Base-by-base conservation (phyloP, 2,329 filamentous ascomycete genomes). In the Aspergillus sp. region DNA sequence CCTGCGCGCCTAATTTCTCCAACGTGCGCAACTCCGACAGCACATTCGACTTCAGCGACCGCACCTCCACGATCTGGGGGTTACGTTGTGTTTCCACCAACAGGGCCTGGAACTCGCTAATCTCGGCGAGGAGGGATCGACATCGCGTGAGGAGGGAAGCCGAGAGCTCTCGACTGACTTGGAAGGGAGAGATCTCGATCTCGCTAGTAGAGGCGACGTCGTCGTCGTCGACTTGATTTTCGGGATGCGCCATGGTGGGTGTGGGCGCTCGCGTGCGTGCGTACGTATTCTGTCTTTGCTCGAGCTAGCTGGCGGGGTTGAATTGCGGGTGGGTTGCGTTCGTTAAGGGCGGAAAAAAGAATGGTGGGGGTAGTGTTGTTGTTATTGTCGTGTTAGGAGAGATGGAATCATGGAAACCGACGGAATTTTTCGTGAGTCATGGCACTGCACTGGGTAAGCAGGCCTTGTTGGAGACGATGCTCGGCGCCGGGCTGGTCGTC, bases 31-130 rank as follows among this genome's bases (percentile, higher is more conserved):
- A 67, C 64, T 86, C 83, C 2, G 81, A 75, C 42, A 78, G 70
- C 3, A 85, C 70, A 15, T 75, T 79, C 10, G 76, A 78, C 42
- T 77, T 80, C 62, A 85, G 82, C 27, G 79, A 77, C 10, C 82
- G 77, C 50, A 83, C 69, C 62, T 85, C 83, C 6, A 84, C 78
- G 17, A 74, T 69, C 58, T 81, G 77, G 15, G 81, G 79, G 59
- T 79, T 78, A 36, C 78, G 78, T 42, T 76, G 71, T 3, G 70
- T 71, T n/a, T 71, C 54, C 38, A 71, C 70, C 47, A 84, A 69
- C 51, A 78, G 74, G 15, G 68, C 56, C 62, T 80, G 76, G 61
- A 83, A 80, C 30, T 76, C 65, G 50, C 80, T 75, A 15, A 84
- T 66, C 64, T 84, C 82, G 15, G 70, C 63, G 32, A 83, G 71